Evolutionary conservation across 768 basidiomycete genomes (phyloP).

Genomic region (Trametes villosa): DNA sequence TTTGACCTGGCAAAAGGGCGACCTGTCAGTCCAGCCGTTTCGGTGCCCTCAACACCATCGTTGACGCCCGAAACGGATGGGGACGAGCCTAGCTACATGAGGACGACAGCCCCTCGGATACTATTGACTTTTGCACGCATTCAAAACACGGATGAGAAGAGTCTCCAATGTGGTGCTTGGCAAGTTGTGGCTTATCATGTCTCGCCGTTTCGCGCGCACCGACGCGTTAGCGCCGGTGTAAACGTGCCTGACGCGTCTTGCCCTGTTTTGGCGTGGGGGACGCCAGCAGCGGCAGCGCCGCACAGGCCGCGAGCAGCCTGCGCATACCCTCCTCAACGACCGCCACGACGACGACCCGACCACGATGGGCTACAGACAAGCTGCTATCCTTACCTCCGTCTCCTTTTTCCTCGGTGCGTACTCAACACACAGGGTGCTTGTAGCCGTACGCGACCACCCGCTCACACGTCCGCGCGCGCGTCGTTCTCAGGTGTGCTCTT

Average conservation of each 20-base stretch:
- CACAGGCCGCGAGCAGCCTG: constrained; percentile 8
- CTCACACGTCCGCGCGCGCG: neutral
- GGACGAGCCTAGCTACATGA: neutral
- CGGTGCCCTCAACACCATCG: neutral
- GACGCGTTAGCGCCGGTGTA: no score
- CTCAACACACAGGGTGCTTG: constrained; percentile 24
- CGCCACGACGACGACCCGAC: constrained; percentile 17
- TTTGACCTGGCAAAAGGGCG: neutral
- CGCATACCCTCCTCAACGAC: neutral
- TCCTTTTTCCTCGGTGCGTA: constrained; percentile 87
- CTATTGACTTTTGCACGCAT: no score
- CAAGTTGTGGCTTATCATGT: constrained; percentile 8
- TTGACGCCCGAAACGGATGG: neutral
- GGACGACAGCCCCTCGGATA: no score
- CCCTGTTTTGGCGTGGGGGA: constrained; percentile 1
- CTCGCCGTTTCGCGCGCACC: no score
- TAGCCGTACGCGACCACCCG: constrained; percentile 4
- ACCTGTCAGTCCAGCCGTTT: constrained; percentile 5
- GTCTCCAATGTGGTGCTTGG: no score
- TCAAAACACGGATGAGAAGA: no score
- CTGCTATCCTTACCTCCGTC: constrained; percentile 83
- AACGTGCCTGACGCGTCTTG: constrained; percentile 3
- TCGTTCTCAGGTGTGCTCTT: constrained; percentile 67
- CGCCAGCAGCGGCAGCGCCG: constrained; percentile 16
- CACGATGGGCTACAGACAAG: constrained; percentile 86